Evolutionary conservation across 2,329 filamentous ascomycete species (phyloP).

Genomic region (Colletotrichum melonis): DNA sequence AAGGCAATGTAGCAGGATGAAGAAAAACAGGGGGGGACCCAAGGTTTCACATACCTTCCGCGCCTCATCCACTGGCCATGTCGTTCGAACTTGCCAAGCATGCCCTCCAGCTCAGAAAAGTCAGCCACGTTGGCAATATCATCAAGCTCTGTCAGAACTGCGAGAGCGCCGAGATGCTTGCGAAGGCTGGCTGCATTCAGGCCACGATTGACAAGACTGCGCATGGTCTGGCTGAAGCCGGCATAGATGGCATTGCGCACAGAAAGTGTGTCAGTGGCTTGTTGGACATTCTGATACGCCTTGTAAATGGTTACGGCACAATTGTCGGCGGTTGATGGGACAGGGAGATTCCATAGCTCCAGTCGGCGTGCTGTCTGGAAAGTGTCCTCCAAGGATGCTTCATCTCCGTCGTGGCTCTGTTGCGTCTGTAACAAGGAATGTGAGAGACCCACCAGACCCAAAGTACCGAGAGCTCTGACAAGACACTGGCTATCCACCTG

Average conservation of each 20-base stretch:
- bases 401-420: conserved; percentile 67
- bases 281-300: conserved; percentile 82
- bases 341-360: conserved; percentile 91
- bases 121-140: conserved; percentile 76
- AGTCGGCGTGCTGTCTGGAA: conserved; percentile 84
- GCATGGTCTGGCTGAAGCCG: conserved; percentile 71
- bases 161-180: conserved; percentile 70
- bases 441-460: conserved; percentile 88
- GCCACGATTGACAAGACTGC: conserved; percentile 60
- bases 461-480: conserved; percentile 79
- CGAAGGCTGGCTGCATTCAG: conserved; percentile 64
- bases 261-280: conserved; percentile 65
- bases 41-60: conserved; percentile 69
- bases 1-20: too few relatives aligned
- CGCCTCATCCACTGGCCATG: conserved; percentile 85
- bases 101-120: conserved; percentile 68
- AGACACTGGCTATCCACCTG: conserved; percentile 74
- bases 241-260: conserved; percentile 71
- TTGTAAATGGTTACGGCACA: conserved; percentile 80
- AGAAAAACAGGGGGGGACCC: conserved; percentile 24
- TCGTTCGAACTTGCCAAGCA: conserved; percentile 71
- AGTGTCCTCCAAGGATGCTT: conserved; percentile 74
- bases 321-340: conserved; percentile 70
- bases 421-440: conserved; percentile 80
- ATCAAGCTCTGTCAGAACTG: conserved; percentile 83